Conservation (phyloP, 129 eudicot species). For the Lonicera japonica region DNA sequence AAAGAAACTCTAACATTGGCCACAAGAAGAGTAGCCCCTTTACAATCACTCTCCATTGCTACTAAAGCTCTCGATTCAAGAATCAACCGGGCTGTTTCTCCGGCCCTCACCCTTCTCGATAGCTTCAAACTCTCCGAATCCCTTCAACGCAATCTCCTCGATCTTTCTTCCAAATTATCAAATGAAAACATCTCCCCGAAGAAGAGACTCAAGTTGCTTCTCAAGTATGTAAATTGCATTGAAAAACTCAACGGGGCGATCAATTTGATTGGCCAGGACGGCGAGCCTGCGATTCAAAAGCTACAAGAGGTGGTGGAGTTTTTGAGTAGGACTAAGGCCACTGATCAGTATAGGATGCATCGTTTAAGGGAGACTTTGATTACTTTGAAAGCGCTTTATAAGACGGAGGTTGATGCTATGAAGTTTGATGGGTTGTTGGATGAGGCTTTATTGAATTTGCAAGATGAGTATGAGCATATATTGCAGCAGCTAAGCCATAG, state of each 20-base stretch:
- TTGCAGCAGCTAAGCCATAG: constrained; percentile 50
- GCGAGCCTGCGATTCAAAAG: constrained; percentile 73
- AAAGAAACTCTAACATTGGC: constrained; percentile 46
- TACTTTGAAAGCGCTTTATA: constrained; percentile 53
- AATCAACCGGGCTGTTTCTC: constrained; percentile 74
- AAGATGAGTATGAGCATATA: constrained; percentile 69
- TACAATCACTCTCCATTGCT: constrained; percentile 73
- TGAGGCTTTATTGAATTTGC: constrained; percentile 72
- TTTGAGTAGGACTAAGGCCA: constrained; percentile 80
- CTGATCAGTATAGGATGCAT: constrained; percentile 65
- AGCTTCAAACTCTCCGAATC: constrained; percentile 62
- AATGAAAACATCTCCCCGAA: constrained; percentile 22
- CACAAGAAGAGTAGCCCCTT: constrained; percentile 59
- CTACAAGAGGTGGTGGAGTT: constrained; percentile 90
- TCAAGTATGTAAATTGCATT: constrained; percentile 62
- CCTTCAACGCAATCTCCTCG: constrained; percentile 47
- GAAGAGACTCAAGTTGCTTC: constrained; percentile 36
- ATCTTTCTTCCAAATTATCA: constrained; percentile 37
- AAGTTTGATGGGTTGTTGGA: constrained; percentile 79
- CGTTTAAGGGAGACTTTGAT: constrained; percentile 60
- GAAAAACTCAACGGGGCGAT: constrained; percentile 50
- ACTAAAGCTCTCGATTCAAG: constrained; percentile 66
- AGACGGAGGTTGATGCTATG: constrained; percentile 72
- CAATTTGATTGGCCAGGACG: constrained; percentile 49
- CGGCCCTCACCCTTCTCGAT: constrained; percentile 59